These are phyloP conservation scores for Spathaspora hagerdaliae DNA, from an alignment of 805 yeast genomes.

Conservation along the genomic window DNA sequence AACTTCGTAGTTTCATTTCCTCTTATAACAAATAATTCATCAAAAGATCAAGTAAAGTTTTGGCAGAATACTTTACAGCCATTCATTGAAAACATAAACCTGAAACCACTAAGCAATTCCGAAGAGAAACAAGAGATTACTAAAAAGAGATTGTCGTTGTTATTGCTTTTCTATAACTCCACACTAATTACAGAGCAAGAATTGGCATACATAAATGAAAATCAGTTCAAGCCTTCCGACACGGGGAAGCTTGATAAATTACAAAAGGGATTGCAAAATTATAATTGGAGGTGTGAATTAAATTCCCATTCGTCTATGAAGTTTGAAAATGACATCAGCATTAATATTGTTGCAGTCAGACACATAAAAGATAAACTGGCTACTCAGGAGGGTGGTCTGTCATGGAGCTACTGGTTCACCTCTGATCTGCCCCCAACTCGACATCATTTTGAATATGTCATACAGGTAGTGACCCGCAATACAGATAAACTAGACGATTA, in stretches of 20 bases:
- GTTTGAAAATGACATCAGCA: conserved; percentile 52
- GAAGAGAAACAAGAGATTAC: conserved; percentile 71
- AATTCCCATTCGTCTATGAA: conserved; percentile 22
- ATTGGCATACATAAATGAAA: conserved; percentile 36
- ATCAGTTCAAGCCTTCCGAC: conserved; percentile 29
- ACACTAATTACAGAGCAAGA: conserved; percentile 65
- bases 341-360: conserved; percentile 69
- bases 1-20: conserved; percentile 71
- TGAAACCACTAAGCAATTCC: conserved; percentile 65
- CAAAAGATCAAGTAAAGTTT: conserved; percentile 48
- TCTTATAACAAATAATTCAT: conserved; percentile 49
- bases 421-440: conserved; percentile 1
- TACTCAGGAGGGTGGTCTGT: conserved; percentile 15
- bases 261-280: conserved; percentile 2
- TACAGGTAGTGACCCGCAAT: conserved; percentile 36
- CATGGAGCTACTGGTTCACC: background rate
- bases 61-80: conserved; percentile 81
- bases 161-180: conserved; percentile 70
- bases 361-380: conserved; percentile 13
- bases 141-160: conserved; percentile 54
- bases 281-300: conserved; percentile 1
- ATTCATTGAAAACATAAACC: conserved; percentile 74
- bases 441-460: conserved; percentile 44
- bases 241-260: conserved; percentile 34
- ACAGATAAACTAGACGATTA: conserved; percentile 6